phyloP scores from a whole-genome alignment of 495 filamentous ascomycete genomes.

The Neurospora sp. region DNA sequence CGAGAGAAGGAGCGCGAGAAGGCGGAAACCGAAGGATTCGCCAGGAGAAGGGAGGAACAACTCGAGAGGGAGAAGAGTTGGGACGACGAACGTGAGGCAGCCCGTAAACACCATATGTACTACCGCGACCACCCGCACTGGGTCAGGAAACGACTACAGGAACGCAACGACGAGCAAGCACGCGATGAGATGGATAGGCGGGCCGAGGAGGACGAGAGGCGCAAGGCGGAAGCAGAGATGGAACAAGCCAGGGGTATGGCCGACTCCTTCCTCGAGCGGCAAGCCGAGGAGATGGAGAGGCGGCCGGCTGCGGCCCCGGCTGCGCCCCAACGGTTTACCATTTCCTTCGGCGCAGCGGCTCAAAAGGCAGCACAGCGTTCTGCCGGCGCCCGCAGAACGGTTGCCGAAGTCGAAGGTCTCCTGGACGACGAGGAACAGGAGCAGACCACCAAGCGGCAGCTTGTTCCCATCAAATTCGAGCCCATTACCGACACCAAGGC shows the following conservation, averaged over 20 bases:
- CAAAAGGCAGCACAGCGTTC: constrained; percentile 67
- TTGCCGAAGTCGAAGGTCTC: constrained; percentile 87
- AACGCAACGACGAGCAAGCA: constrained; percentile 59
- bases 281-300: constrained; percentile 75
- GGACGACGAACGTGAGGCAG: constrained; percentile 76
- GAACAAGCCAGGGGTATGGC: constrained; percentile 79
- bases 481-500: constrained; percentile 53
- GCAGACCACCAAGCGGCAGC: constrained; percentile 59
- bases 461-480: constrained; percentile 90
- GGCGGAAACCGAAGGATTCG: constrained; percentile 61
- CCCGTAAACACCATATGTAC: constrained; percentile 65
- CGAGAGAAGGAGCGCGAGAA: constrained; percentile 71
- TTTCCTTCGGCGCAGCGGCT: constrained; percentile 82
- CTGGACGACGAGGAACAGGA: constrained; percentile 90
- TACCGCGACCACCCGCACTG: constrained; percentile 76
- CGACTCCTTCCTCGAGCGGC: constrained; percentile 83
- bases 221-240: constrained; percentile 55
- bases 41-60: constrained; percentile 42
- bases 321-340: constrained; percentile 73
- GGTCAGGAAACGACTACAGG: constrained; percentile 68
- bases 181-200: constrained; percentile 74
- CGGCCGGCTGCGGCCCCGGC: constrained; percentile 37
- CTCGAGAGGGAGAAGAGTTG: constrained; percentile 67
- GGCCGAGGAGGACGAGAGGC: constrained; percentile 64
- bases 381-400: constrained; percentile 60